Evolutionary conservation across 257 asterid species (phyloP).

Genomic region (Plantago ovata): DNA sequence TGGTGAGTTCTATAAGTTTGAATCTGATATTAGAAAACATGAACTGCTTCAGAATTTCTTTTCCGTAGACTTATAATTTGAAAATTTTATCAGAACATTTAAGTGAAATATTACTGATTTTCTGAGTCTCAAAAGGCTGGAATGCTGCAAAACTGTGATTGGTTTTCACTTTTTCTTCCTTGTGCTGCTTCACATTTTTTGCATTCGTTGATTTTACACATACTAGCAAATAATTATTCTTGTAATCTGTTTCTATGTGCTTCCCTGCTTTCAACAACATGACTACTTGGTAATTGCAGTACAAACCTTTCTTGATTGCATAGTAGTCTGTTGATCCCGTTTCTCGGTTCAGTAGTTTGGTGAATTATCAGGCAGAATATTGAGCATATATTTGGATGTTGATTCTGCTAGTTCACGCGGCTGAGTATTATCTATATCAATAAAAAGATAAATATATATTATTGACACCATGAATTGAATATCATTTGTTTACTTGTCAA

Average conservation of each 20-base stretch:
- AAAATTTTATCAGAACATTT: neutral
- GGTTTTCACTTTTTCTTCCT: neutral
- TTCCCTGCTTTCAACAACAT: neutral
- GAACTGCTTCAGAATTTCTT: neutral
- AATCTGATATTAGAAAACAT: slow-evolving; percentile 5
- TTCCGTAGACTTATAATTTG: neutral
- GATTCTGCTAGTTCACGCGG: no score
- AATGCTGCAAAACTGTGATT: neutral
- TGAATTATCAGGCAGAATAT: no score
- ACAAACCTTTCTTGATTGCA: no score
- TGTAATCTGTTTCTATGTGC: slow-evolving; percentile 4
- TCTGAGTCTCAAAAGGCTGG: neutral
- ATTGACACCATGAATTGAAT: neutral
- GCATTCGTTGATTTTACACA: neutral
- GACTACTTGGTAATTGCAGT: no score
- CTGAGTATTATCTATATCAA: no score
- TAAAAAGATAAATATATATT: no score
- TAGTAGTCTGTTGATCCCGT: no score
- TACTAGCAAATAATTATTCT: neutral
- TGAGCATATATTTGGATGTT: no score
- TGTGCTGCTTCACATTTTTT: neutral
- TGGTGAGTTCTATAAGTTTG: slow-evolving; percentile 4
- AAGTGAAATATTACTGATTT: neutral
- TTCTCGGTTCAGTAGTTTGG: no score
- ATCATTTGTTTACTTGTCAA: neutral